Conservation (phyloP, 2,329 filamentous ascomycete species). For the Metarhizium robertsii region DNA sequence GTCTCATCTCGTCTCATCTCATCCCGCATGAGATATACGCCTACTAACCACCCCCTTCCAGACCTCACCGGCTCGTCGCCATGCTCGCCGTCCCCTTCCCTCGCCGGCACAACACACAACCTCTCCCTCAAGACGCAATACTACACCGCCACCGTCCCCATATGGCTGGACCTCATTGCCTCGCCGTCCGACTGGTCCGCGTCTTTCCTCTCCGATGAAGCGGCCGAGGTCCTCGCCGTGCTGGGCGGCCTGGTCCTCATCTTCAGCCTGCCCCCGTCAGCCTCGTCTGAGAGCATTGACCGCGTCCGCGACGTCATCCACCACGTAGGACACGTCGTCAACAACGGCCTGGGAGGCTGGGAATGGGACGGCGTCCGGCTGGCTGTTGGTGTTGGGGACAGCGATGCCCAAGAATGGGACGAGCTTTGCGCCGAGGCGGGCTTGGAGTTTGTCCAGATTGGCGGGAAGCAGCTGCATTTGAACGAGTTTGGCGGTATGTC, state of each 20-base stretch:
- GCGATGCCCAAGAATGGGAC: slow-evolving; percentile 50
- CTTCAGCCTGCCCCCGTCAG: slow-evolving; percentile 19
- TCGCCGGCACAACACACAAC: slow-evolving; percentile 52
- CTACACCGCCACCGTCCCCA: slow-evolving; percentile 50
- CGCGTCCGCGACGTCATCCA: slow-evolving; percentile 31
- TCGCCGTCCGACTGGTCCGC: slow-evolving; percentile 43
- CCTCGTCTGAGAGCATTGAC: not conserved
- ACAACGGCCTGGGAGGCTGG: slow-evolving; percentile 48
- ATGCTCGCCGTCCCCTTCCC: slow-evolving; percentile 26
- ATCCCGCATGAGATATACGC: no score
- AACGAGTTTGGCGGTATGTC: slow-evolving; percentile 52
- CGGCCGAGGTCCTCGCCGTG: slow-evolving; percentile 50
- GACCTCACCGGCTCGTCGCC: slow-evolving; percentile 43
- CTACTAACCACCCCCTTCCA: slow-evolving; percentile 14
- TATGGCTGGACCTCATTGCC: slow-evolving; percentile 58
- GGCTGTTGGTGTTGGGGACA: slow-evolving; percentile 45
- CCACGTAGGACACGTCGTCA: slow-evolving; percentile 45
- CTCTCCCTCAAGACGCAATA: slow-evolving; percentile 49
- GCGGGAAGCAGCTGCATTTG: slow-evolving; percentile 25
- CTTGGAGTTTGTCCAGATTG: slow-evolving; percentile 54
- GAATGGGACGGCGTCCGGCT: slow-evolving; percentile 56
- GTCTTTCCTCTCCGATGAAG: slow-evolving; percentile 51
- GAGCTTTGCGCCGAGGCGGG: slow-evolving; percentile 46
- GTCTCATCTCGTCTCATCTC: no score
- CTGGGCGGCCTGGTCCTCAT: slow-evolving; percentile 49